Conservation (phyloP, 2,329 filamentous ascomycete species). For the Fusarium falciforme region DNA sequence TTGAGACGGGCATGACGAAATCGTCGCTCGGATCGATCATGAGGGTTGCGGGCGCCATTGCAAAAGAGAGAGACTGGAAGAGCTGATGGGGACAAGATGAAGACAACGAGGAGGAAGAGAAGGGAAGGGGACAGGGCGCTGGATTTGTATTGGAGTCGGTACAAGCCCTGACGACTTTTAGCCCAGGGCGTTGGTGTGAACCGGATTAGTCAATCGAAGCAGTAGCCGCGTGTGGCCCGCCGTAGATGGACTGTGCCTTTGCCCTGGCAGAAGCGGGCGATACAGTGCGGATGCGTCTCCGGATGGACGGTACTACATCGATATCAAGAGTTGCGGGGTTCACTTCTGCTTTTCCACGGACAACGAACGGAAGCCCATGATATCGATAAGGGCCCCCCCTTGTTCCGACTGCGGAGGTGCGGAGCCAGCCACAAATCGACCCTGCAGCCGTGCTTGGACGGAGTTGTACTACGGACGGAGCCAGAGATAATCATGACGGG, state of each 20-base stretch:
- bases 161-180: conserved; percentile 39
- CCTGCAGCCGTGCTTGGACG: conserved; percentile 18
- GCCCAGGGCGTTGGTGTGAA: conserved; percentile 35
- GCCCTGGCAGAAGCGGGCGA: neutral
- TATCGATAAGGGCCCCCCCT: conserved; percentile 34
- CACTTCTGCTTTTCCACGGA: conserved; percentile 43
- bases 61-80: conserved; percentile 16
- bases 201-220: conserved; percentile 44
- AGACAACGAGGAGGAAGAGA: neutral
- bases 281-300: conserved; percentile 29
- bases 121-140: conserved; percentile 19
- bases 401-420: conserved; percentile 46
- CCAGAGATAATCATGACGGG: conserved; percentile 23
- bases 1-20: conserved; percentile 52
- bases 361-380: conserved; percentile 12
- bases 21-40: conserved; percentile 68
- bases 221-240: conserved; percentile 16
- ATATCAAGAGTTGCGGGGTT: conserved; percentile 44
- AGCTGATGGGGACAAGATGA: conserved; percentile 2
- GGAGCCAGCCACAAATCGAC: conserved; percentile 34
- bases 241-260: conserved; percentile 31
- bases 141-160: conserved; percentile 30
- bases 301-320: conserved; percentile 36
- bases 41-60: conserved; percentile 64
- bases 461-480: neutral